Evolutionary conservation across 148 eudicot genomes (phyloP).

Genomic region (Vaccinium darrowii): DNA sequence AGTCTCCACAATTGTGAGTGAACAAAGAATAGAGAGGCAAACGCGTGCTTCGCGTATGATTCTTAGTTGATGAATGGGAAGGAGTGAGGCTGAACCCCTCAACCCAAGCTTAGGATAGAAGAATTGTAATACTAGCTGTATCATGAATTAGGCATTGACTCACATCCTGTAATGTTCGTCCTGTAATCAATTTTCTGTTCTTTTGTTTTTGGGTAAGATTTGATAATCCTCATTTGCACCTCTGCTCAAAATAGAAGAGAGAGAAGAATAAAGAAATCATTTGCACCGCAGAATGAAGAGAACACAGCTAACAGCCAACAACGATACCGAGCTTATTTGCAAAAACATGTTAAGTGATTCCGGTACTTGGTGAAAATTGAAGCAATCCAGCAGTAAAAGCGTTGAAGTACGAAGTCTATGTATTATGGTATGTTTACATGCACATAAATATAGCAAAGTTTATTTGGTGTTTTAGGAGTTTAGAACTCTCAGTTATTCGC

Average conservation of each 20-base stretch:
- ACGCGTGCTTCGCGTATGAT: background rate
- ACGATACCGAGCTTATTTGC: too few species aligned
- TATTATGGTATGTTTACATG: background rate
- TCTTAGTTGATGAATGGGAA: background rate
- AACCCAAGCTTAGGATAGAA: background rate
- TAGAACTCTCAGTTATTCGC: background rate
- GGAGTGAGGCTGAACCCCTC: background rate
- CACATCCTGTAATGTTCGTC: background rate
- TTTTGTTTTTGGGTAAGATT: too few species aligned
- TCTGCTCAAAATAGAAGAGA: too few species aligned
- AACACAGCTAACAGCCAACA: too few species aligned
- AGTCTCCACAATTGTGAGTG: background rate
- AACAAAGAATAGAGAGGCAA: background rate
- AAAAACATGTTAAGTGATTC: too few species aligned
- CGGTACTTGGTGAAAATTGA: background rate
- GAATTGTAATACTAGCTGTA: background rate
- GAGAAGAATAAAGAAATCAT: too few species aligned
- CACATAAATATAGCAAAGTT: background rate
- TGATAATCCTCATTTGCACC: too few species aligned
- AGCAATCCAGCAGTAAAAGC: background rate
- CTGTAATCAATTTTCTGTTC: too few species aligned
- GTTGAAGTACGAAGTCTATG: background rate
- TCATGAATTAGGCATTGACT: background rate
- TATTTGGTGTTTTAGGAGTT: background rate
- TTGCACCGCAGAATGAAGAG: too few species aligned